A percentile compares a stretch with the other conserved stretches of the same genome.
Evolutionary conservation across 352 stramenopile species (phyloP).

Genomic region (Phytophthora sansomeana): DNA sequence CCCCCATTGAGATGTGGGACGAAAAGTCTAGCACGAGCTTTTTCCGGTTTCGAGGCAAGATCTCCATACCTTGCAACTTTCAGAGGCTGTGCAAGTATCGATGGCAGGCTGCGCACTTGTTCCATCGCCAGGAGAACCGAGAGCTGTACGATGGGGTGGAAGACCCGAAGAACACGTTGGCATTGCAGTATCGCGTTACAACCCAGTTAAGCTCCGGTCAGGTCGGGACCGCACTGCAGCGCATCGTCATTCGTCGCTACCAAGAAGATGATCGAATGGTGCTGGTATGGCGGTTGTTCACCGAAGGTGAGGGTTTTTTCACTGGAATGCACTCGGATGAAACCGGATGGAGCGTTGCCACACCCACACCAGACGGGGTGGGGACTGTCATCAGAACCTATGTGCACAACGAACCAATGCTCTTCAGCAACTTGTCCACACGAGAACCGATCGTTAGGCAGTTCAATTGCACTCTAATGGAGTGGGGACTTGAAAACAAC

Average conservation of each 20-base stretch:
- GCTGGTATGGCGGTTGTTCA: conserved; percentile 16
- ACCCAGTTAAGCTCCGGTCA: conserved; percentile 4
- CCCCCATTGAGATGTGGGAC: conserved; percentile 4
- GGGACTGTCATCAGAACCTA: conserved; percentile 20
- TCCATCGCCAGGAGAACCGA: conserved; percentile 10
- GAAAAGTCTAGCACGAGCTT: conserved; percentile 19
- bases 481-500: conserved; percentile 24
- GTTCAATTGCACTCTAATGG: conserved; percentile 8
- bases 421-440: neutral
- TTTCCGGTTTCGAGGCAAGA: conserved; percentile 17
- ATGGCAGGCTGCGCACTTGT: conserved; percentile 12
- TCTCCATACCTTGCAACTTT: conserved; percentile 17
- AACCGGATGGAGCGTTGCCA: conserved; percentile 29
- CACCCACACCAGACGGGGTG: neutral
- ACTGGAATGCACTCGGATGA: conserved; percentile 23
- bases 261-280: conserved; percentile 4
- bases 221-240: conserved; percentile 5
- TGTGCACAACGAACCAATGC: conserved; percentile 19
- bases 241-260: conserved; percentile 20
- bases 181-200: conserved; percentile 14
- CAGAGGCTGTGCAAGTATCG: conserved; percentile 7
- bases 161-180: conserved; percentile 14
- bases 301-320: conserved; percentile 30
- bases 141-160: conserved; percentile 7
- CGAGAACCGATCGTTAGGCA: conserved; percentile 4